These are phyloP conservation scores for Cunninghamia lanceolata DNA, from an alignment of 75 land plant genomes.

Conservation along the genomic window DNA sequence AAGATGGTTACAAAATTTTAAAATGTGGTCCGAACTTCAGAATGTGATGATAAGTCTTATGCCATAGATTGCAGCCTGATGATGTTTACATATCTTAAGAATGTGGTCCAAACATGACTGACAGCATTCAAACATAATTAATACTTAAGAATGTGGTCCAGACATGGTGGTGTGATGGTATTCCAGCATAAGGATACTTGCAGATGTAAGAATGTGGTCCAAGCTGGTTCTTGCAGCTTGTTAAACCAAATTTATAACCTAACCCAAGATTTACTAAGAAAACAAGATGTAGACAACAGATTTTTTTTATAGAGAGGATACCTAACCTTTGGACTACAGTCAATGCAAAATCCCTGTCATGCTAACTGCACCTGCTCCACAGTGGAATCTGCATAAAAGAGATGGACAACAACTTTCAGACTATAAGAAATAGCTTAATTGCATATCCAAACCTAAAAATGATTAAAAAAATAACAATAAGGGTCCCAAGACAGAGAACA, in stretches of 20 bases:
- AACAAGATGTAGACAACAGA: not conserved
- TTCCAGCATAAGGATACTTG: not conserved
- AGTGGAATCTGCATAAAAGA: not conserved
- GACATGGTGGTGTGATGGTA: not conserved
- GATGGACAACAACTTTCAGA: not conserved
- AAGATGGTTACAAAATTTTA: no score
- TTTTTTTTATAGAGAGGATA: not conserved
- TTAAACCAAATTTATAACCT: not conserved
- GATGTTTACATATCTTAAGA: not conserved
- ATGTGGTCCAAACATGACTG: not conserved
- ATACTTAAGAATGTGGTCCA: not conserved
- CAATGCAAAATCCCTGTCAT: not conserved
- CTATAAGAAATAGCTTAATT: not conserved
- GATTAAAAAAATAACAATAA: not conserved
- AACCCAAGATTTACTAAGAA: not conserved
- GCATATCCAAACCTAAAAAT: not conserved
- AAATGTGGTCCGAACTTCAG: no score
- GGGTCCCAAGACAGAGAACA: not conserved
- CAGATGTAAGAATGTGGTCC: not conserved
- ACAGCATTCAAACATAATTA: not conserved
- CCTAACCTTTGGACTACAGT: not conserved
- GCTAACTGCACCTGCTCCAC: constrained; percentile 8
- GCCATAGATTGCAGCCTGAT: not conserved
- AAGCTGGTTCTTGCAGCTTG: not conserved
- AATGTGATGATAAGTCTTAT: no score